phyloP scores from a whole-genome alignment of 148 eudicot species.

The Rhododendron molle region DNA sequence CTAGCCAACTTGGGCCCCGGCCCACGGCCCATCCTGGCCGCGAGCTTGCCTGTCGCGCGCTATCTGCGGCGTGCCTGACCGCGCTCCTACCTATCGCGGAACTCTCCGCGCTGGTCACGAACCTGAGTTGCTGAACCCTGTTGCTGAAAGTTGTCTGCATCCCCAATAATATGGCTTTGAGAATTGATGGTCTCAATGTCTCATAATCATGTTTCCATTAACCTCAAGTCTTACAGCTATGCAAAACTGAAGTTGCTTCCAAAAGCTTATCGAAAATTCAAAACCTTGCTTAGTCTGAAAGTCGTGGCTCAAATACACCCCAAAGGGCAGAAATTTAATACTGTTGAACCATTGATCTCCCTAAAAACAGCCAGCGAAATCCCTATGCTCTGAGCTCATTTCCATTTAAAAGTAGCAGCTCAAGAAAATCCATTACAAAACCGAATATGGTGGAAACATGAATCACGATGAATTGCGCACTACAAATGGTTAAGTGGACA shows the following conservation, averaged over 20 bases:
- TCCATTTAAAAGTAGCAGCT: not conserved
- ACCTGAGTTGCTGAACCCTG: too few species aligned
- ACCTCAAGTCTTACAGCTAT: too few species aligned
- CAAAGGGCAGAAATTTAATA: not conserved
- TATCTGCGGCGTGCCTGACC: too few species aligned
- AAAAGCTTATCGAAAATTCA: not conserved
- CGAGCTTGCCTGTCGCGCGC: too few species aligned
- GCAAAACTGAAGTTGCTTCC: not conserved
- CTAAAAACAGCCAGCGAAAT: not conserved
- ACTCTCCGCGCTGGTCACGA: too few species aligned
- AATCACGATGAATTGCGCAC: not conserved
- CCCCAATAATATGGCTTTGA: too few species aligned
- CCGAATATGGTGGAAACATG: not conserved
- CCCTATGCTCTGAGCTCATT: not conserved
- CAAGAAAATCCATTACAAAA: not conserved
- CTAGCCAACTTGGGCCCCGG: too few species aligned
- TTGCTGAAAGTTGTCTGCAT: too few species aligned
- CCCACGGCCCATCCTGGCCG: too few species aligned
- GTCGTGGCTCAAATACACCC: not conserved
- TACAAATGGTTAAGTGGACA: not conserved
- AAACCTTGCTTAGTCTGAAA: not conserved
- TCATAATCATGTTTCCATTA: too few species aligned
- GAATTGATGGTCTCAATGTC: too few species aligned
- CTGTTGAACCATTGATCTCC: not conserved
- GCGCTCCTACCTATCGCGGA: too few species aligned